Evolutionary conservation across 192 early-diverging fungal species (phyloP), one percentile per base, ranked within the genome.

Genomic region (Coemansia sp.): DNA sequence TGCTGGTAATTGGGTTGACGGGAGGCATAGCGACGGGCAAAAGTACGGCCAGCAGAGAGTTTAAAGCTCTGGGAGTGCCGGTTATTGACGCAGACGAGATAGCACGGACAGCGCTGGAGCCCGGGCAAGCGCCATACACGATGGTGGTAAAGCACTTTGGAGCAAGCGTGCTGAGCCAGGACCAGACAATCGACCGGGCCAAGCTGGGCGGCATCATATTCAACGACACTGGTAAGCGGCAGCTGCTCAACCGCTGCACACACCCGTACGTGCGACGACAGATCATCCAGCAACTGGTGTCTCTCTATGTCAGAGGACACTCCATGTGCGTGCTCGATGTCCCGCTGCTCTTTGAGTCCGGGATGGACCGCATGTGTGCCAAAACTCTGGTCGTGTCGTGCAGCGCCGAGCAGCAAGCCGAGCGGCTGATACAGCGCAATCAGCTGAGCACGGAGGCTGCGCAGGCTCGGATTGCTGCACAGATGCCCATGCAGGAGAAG

Each of bases 1-100:
- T 98, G 96, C 85, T 88, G 47, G 69, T 98, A 19, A 68, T 97
- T 35, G 96, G 96, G 10, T 80, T 98, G 37, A 98, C 96, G 8
- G 96, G 96, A 50, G 94, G 94, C 23, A 99, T 99, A 46, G 90
- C 93, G 23, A 85, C 88, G 10, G 89, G 89, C 53, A 98, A 98
- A 74, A 90, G 88, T 42, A 96, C 92, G 6, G 91, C 94, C 26
- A 88, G 88, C 23, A 56, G 68, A 8, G 80, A 84, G 23, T 74
- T 95, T 28, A 47, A 55, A 10, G 69, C 82, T 3, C 61, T 61
- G 20, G 70, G 62, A 2, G 68, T 91, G 15, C 88, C 94, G 6
- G 78, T 99, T 39, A 84, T 99, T 23, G 96, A 99, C 58, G 91
- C 92, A 13, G 96, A 97, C 70, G 56, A 82, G 12, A 87, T 99